phyloP scores from a whole-genome alignment of 805 yeast genomes.

The Ogataea philodendri region DNA sequence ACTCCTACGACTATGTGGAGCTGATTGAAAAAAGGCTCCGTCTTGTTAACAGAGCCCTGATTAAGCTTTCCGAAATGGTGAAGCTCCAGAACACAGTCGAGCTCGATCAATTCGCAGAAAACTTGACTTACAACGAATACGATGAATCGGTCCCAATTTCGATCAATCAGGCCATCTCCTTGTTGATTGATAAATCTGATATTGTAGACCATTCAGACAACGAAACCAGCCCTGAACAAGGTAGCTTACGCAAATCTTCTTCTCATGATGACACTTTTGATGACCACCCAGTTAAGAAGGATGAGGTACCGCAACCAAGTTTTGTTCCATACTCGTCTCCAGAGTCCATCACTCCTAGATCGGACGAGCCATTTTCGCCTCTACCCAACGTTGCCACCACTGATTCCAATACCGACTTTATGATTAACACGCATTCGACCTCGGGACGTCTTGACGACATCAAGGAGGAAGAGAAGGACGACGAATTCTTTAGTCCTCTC shows the following conservation, averaged over 20 bases:
- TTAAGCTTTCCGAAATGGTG: conserved; percentile 37
- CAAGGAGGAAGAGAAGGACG: conserved; percentile 24
- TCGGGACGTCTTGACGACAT: conserved; percentile 18
- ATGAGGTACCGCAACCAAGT: conserved; percentile 4
- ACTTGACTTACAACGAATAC: conserved; percentile 17
- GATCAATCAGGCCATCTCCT: conserved; percentile 47
- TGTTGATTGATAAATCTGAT: conserved; percentile 41
- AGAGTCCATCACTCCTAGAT: conserved; percentile 26
- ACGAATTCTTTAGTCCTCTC: conserved; percentile 14
- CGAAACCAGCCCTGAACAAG: conserved; percentile 21
- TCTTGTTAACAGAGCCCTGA: conserved; percentile 49
- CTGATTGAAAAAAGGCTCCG: conserved; percentile 57
- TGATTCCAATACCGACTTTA: conserved; percentile 13
- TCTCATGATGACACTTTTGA: conserved; percentile 3
- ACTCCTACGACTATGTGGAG: conserved; percentile 62
- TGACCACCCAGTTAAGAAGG: not conserved
- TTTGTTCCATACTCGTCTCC: conserved; percentile 24
- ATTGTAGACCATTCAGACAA: conserved; percentile 38
- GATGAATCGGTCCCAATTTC: conserved; percentile 32
- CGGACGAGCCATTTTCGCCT: conserved; percentile 25
- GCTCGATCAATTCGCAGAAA: conserved; percentile 13
- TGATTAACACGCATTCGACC: conserved; percentile 4
- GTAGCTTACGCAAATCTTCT: not conserved
- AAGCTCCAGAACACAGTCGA: conserved; percentile 16
- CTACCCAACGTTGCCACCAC: conserved; percentile 11